Evolutionary conservation across 2,329 filamentous ascomycete species (phyloP), one percentile per base, ranked within the genome.

Genomic region (Neoscytalidium dimidiatum): DNA sequence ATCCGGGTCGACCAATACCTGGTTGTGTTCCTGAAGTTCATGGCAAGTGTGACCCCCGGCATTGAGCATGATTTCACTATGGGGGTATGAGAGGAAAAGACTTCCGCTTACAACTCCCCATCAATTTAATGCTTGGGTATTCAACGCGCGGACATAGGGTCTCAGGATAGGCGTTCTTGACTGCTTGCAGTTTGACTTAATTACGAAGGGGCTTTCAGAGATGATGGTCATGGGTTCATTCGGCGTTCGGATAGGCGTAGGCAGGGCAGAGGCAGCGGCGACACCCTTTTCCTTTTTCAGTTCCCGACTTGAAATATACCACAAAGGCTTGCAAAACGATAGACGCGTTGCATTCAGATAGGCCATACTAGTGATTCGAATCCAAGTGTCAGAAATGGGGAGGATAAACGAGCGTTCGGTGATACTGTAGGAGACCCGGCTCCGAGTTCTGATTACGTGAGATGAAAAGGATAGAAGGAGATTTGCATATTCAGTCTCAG

Each of bases 61-160:
- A 98, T 99, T 78, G 94, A 98, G 80, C 92, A 97, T 78, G 94
- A 98, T 77, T 97, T 96, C 77, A 98, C 94, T 0, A 97, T 97
- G 93, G 92, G 92, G 5, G 89, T 97, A 43, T 97, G 83, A 83
- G 63, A 26, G 26, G n/a, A 26, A 31, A 23, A 11, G 19, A 11
- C 33, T 26, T 35, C 21, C 29, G 11, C 28, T 31, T 38, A 35
- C 23, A 43, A 17, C 19, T 28, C 11, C 23, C 3, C 38, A 19
- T 26, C n/a, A n/a, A 58, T 17, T 28, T 33, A n/a, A n/a, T 60
- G n/a, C 2, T 46, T 60, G 38, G 23, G 19, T 7, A 23, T n/a
- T 43, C 46, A 38, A 46, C 26, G 35, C 19, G 9, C 29, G 53
- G n/a, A 44, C 26, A 44, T 60, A 46, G 41, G 56, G 56, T 11